phyloP scores from a whole-genome alignment of 257 asterid genomes.

The Solanum dulcamara region DNA sequence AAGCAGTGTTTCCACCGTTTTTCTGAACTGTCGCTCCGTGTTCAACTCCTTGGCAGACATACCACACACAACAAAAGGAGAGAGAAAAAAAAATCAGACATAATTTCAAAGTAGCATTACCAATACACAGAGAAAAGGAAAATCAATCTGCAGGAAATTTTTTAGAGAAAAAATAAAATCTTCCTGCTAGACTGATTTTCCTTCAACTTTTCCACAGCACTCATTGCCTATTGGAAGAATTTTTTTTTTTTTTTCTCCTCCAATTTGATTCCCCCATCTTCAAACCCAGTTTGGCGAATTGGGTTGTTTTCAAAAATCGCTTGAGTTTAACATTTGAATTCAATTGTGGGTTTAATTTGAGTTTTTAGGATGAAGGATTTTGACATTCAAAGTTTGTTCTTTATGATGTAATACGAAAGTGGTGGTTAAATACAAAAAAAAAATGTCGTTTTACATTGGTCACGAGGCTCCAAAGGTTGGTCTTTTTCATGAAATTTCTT shows the following conservation, averaged over 20 bases:
- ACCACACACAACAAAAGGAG: background rate
- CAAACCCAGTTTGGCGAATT: background rate
- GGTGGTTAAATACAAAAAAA: slow-evolving; percentile 13
- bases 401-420: slow-evolving; percentile 54
- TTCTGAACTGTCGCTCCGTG: slow-evolving; percentile 72
- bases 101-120: background rate
- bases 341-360: background rate
- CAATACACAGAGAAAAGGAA: background rate
- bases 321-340: background rate
- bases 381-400: slow-evolving; percentile 20
- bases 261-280: too few species aligned
- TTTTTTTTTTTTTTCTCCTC: background rate
- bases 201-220: background rate
- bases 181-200: background rate
- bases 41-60: slow-evolving; percentile 49
- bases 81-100: background rate
- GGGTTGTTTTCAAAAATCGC: background rate
- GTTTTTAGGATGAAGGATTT: slow-evolving; percentile 14
- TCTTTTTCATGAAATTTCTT: background rate
- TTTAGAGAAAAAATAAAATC: background rate
- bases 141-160: background rate
- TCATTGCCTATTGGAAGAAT: background rate
- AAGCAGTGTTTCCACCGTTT: background rate
- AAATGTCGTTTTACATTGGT: slow-evolving; percentile 81
- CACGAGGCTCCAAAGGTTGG: slow-evolving; percentile 93